phyloP scores from a whole-genome alignment of 2,329 filamentous ascomycete genomes.

The Xylariomycetidae sp. region DNA sequence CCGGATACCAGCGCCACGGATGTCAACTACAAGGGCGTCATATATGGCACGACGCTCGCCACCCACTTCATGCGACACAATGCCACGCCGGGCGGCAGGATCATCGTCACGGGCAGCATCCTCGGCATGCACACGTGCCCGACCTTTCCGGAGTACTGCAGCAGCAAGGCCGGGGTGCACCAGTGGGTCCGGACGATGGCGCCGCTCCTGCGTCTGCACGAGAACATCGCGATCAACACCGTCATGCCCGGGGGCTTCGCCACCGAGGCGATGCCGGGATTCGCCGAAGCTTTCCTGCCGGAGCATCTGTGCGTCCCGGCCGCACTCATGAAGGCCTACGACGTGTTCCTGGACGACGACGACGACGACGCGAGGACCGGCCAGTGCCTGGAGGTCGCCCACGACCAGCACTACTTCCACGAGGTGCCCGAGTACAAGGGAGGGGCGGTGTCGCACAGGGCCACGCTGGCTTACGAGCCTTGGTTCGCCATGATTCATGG shows the following conservation, averaged over 20 bases:
- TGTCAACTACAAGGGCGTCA: background rate
- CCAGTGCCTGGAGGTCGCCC: constrained; percentile 1
- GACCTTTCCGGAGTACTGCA: constrained; percentile 4
- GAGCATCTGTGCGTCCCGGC: background rate
- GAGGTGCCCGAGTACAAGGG: constrained; percentile 2
- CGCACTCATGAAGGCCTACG: no score
- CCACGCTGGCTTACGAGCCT: no score
- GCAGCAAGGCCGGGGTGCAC: background rate
- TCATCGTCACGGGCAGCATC: constrained; percentile 4
- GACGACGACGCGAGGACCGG: no score
- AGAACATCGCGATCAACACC: background rate
- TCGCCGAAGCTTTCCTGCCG: background rate
- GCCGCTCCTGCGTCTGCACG: background rate
- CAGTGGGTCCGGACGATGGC: background rate
- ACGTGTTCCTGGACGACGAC: no score
- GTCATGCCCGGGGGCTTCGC: background rate
- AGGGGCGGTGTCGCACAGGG: no score
- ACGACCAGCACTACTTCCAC: constrained; percentile 3
- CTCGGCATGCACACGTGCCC: constrained; percentile 2
- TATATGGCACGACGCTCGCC: no score
- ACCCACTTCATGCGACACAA: background rate
- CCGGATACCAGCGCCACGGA: background rate
- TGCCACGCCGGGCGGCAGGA: constrained; percentile 1
- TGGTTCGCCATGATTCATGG: no score
- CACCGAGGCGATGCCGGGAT: background rate